phyloP scores from a whole-genome alignment of 2,329 filamentous ascomycete genomes.

The Aspergillus sp. region DNA sequence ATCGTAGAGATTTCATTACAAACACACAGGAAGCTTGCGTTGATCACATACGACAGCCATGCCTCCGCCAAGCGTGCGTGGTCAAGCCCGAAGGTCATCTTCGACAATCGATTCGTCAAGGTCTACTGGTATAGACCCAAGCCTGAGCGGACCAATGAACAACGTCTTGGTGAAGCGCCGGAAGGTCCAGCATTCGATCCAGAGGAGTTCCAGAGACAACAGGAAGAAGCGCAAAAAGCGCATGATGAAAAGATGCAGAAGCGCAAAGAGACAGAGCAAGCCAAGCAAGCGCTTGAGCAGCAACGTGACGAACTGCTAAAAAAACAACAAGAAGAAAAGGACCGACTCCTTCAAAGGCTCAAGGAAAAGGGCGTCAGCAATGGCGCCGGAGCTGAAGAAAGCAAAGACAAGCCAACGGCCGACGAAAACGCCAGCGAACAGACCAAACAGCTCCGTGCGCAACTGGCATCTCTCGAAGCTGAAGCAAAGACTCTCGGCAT shows the following conservation, averaged over 20 bases:
- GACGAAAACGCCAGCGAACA: slow-evolving; percentile 39
- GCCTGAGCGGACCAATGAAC: slow-evolving; percentile 23
- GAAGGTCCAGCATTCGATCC: slow-evolving; percentile 43
- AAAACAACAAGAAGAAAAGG: slow-evolving; percentile 51
- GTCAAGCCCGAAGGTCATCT: slow-evolving; percentile 55
- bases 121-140: slow-evolving; percentile 54
- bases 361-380: slow-evolving; percentile 34
- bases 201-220: slow-evolving; percentile 49
- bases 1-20: slow-evolving; percentile 52
- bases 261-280: slow-evolving; percentile 46
- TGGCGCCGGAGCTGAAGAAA: slow-evolving; percentile 18
- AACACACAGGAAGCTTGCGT: slow-evolving; percentile 46
- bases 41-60: slow-evolving; percentile 50
- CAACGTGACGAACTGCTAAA: slow-evolving; percentile 46
- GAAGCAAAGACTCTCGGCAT: slow-evolving; percentile 50
- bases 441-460: slow-evolving; percentile 48
- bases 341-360: slow-evolving; percentile 44
- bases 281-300: slow-evolving; percentile 47
- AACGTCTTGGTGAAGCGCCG: slow-evolving; percentile 11
- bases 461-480: slow-evolving; percentile 49
- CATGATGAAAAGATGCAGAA: slow-evolving; percentile 50
- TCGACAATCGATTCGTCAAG: slow-evolving; percentile 59
- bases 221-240: slow-evolving; percentile 51
- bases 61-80: slow-evolving; percentile 49
- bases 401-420: slow-evolving; percentile 12